phyloP scores from a whole-genome alignment of 495 filamentous ascomycete genomes.

The Lasiosphaeria ovina region DNA sequence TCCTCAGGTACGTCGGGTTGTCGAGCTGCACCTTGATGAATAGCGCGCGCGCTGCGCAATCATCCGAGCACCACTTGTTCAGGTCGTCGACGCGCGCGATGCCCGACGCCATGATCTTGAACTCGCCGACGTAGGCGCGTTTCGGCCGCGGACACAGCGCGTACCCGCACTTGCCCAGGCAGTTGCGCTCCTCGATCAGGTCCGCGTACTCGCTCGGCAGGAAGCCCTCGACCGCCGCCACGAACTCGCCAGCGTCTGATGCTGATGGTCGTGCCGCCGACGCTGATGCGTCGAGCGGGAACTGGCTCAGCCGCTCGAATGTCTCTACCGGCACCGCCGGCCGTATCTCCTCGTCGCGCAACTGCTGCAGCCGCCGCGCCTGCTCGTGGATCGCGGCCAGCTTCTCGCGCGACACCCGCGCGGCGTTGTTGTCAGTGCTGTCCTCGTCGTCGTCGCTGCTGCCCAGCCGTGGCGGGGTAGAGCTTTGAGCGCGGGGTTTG shows the following conservation, averaged over 20 bases:
- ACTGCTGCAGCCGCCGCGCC: conserved; percentile 68
- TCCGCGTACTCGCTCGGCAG: conserved; percentile 83
- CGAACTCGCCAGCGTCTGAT: conserved; percentile 57
- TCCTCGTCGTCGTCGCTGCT: conserved; percentile 17
- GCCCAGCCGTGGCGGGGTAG: conserved; percentile 13
- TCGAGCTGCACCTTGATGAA: conserved; percentile 84
- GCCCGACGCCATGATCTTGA: conserved; percentile 16
- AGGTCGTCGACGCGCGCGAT: conserved; percentile 60
- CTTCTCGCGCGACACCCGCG: neutral
- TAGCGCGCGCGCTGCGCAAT: conserved; percentile 73
- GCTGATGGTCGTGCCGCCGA: conserved; percentile 50
- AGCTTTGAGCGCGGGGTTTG: conserved; percentile 47
- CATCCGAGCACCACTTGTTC: conserved; percentile 84
- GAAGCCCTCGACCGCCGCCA: conserved; percentile 62
- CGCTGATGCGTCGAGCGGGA: conserved; percentile 54
- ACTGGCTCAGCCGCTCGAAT: conserved; percentile 67
- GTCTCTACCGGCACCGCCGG: conserved; percentile 42
- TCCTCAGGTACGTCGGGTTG: conserved; percentile 27
- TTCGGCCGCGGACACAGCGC: conserved; percentile 56
- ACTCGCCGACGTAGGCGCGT: conserved; percentile 18
- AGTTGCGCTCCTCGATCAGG: conserved; percentile 81
- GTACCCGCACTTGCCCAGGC: conserved; percentile 77
- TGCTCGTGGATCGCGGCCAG: conserved; percentile 62
- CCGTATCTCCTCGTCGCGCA: conserved; percentile 67
- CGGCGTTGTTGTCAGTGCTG: neutral